These are phyloP conservation scores for Chlorella sp. DNA, from an alignment of 139 green algal species.

Conservation along the genomic window DNA sequence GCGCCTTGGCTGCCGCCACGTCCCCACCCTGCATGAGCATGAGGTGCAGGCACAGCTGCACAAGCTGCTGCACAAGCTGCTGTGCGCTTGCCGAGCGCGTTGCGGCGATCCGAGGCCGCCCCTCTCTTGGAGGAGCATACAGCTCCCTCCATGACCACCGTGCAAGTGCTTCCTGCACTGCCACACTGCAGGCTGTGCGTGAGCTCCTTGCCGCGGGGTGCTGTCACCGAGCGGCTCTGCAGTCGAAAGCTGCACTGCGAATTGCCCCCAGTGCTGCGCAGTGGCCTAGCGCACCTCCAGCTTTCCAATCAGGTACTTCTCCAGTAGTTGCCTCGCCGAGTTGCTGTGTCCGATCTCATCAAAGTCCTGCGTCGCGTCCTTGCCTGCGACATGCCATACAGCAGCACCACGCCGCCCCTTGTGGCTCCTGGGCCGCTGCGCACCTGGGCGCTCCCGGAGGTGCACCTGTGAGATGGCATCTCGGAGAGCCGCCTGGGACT, in stretches of 20 bases:
- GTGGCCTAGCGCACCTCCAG: constrained; percentile 62
- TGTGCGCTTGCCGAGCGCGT: not conserved
- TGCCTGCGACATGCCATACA: constrained; percentile 47
- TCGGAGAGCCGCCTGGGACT: too few species aligned
- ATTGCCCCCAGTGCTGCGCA: too few species aligned
- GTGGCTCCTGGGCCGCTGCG: too few species aligned
- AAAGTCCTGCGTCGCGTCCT: constrained; percentile 82
- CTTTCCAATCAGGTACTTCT: constrained; percentile 69
- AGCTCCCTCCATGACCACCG: not conserved
- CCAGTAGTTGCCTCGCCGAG: constrained; percentile 65
- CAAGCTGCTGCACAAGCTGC: not conserved
- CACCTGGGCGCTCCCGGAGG: too few species aligned
- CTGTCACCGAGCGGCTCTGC: too few species aligned
- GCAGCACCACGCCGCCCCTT: not conserved
- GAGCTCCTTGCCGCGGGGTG: too few species aligned
- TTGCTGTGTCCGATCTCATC: constrained; percentile 90
- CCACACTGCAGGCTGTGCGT: too few species aligned
- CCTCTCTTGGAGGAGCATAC: not conserved
- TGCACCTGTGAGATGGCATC: too few species aligned
- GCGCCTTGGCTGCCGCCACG: constrained; percentile 17
- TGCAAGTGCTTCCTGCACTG: not conserved
- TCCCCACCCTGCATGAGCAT: constrained; percentile 48
- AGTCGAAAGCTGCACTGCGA: too few species aligned
- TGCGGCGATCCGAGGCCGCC: not conserved
- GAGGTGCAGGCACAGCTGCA: not conserved